Base-by-base conservation (phyloP, 2,329 filamentous ascomycete species). In the Botryotinia narcissicola region DNA sequence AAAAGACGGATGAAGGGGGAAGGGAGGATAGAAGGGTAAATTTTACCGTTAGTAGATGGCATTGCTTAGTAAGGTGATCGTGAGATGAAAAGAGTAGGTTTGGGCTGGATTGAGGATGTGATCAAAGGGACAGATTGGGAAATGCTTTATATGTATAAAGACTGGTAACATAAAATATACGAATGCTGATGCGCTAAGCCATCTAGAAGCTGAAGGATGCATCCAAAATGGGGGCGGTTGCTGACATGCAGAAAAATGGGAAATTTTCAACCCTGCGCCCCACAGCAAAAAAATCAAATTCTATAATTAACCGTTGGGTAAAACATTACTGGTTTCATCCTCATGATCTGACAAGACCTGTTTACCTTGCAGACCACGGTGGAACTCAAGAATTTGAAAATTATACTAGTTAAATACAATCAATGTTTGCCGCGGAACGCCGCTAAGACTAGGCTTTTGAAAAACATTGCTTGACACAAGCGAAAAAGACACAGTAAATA, bases 1-100 rank as follows among this genome's bases (percentile, higher is more conserved):
- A 73, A 29, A 20, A 73, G 66, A 22, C 72, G 72, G 14, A 71
- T 71, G 22, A 51, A 71, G n/a, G 42, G 44, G 10, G 25, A 44
- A 18, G 61, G 32, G 18, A 71, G 67, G 6, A 51, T 20, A 14
- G 51, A 37, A 22, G 72, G 40, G 37, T 73, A 73, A 1, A 60
- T 57, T 29, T 32, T 29, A 3, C 48, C 37, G 8, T n/a, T 12
- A 8, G 6, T 32, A 7, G n/a, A 37, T 18, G 25, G 5, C 70
- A 71, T 71, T 4, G 42, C 32, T 37, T 14, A 6, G 18, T 1
- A 42, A 4, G 25, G 10, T 44, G n/a, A 29, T 42, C 32, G 35
- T 14, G 9, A 29, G 18, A 57, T 18, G 16, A 42, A 14, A 3
- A 6, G 4, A 25, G 18, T 25, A 20, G 22, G 2, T 62, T 2